Conservation (phyloP, 2,329 filamentous ascomycete genomes). For the Calonectria pseudoturangicola region DNA sequence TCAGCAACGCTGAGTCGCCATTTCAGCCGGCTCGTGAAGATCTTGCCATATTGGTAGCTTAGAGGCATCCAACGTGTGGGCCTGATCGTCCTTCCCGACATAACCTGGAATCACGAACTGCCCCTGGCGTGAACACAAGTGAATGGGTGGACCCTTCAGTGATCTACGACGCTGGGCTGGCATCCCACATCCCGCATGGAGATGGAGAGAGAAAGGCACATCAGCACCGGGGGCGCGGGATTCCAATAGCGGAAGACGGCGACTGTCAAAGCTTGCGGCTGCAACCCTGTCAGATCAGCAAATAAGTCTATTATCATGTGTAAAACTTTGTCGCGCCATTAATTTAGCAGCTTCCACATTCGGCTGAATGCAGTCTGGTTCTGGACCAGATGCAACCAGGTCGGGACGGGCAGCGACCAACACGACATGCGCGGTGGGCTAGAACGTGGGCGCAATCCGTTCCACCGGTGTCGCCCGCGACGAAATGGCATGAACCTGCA, state of each 20-base stretch:
- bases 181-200: slow-evolving; percentile 1
- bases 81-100: slow-evolving; percentile 10
- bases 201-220: neutral
- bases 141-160: neutral
- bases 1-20: neutral
- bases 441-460: slow-evolving; percentile 8
- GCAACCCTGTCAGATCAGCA: neutral
- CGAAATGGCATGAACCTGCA: slow-evolving; percentile 3
- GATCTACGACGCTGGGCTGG: slow-evolving; percentile 2
- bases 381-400: neutral
- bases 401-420: neutral
- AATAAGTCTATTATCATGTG: slow-evolving; percentile 5
- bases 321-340: neutral
- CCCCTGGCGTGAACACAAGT: slow-evolving; percentile 2
- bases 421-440: neutral
- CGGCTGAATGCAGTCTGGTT: slow-evolving; percentile 4
- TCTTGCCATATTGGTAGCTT: neutral
- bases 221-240: neutral
- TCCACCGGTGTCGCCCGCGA: neutral
- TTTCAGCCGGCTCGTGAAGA: neutral
- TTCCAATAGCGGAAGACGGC: neutral
- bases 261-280: slow-evolving; percentile 2
- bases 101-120: slow-evolving; percentile 13
- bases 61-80: neutral
- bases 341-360: slow-evolving; percentile 16